Conservation (phyloP, 805 yeast species). For the Myxozyma melibiosi region DNA sequence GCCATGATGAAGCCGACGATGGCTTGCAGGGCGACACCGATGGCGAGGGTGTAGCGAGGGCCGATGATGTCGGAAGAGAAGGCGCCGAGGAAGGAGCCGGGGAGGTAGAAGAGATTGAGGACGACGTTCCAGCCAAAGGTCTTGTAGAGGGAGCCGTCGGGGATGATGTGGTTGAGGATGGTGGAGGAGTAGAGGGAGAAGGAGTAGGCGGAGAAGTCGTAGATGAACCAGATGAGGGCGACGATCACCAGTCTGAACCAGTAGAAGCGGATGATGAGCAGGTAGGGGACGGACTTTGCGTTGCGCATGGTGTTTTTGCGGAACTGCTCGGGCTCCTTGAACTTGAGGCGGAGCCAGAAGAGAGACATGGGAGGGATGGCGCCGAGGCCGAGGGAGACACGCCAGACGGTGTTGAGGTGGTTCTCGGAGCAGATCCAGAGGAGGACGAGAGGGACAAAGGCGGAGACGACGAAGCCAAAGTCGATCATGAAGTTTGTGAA, state of each 20-base stretch:
- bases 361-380: constrained; percentile 82
- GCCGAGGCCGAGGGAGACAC: constrained; percentile 86
- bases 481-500: constrained; percentile 90
- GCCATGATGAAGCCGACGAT: constrained; percentile 84
- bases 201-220: constrained; percentile 85
- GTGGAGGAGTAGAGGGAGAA: constrained; percentile 81
- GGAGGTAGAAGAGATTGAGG: constrained; percentile 81
- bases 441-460: constrained; percentile 84
- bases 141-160: constrained; percentile 62
- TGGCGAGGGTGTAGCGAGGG: constrained; percentile 75
- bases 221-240: constrained; percentile 83
- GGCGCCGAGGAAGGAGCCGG: constrained; percentile 91
- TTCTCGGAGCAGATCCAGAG: constrained; percentile 76
- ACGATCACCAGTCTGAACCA: constrained; percentile 77
- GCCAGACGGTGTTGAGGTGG: constrained; percentile 84
- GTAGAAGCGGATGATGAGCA: constrained; percentile 72
- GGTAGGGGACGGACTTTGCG: constrained; percentile 61
- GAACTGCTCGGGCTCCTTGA: constrained; percentile 73
- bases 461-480: constrained; percentile 75
- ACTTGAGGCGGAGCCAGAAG: constrained; percentile 74
- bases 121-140: constrained; percentile 93
- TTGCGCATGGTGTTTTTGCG: constrained; percentile 68
- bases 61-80: constrained; percentile 81
- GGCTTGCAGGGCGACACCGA: constrained; percentile 75
- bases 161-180: constrained; percentile 61